Base-by-base conservation (phyloP, 345 rosid genomes). In the Melastoma malabathricum region DNA sequence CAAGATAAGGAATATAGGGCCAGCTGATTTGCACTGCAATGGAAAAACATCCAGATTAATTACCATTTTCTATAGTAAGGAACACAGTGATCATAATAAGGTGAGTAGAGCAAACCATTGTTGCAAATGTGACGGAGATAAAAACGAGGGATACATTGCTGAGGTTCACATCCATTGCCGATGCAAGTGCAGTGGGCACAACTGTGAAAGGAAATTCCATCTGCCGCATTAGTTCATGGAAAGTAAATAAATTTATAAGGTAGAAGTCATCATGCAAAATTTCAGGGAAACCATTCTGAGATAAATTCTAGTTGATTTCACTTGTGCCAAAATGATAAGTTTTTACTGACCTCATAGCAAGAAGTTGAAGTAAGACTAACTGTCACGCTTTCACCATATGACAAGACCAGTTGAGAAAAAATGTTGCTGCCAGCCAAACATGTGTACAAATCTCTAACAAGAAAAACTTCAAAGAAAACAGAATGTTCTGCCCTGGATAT, bases 141-240 rank as follows among this genome's bases (percentile, higher is more conserved):
- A 87, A 84, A 68, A 92, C 94, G 63, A 92, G 95, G 66, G 99
- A 92, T 63, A 69, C 97, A 31, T 92, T 92, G 82, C 97, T 92
- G 69, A 92, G 76, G 69, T 88, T 79, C 65, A 92, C 72, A 72
- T 88, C 99, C 90, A 92, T 62, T 52, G 99, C 99, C 48, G 99
- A 88, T 69, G 83, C 92, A 69, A 93, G 80, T 56, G 97, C 99
- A 15, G 94, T 87, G 15, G 99, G 97, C 74, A 93, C 90, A 85
- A 88, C 99, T 93, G 98, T 77, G 72, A 75, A 74, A 83, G 75
- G 81, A 92, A 81, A 87, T 69, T 77, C 82, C 77, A 80, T 76
- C 78, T 81, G 85, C 79, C 55, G 75, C 78, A 84, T 87, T 73
- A 82, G 97, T 74, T 69, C 77, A 79, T 63, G 48, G 68, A 72